phyloP scores from a whole-genome alignment of 495 filamentous ascomycete genomes.

The Jackrogersella minutella region DNA sequence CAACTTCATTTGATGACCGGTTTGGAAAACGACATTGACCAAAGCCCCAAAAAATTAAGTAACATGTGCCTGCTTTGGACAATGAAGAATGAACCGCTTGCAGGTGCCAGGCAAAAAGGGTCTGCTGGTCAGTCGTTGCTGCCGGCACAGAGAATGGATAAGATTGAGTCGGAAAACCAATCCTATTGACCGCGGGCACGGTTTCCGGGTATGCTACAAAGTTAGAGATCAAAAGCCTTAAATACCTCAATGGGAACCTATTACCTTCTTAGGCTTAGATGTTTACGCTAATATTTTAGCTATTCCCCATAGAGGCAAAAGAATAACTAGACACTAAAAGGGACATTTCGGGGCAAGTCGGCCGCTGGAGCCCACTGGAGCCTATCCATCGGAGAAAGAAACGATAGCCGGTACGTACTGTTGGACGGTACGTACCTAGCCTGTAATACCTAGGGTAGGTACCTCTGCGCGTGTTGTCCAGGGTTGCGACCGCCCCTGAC shows the following conservation, averaged over 20 bases:
- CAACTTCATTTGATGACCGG: conserved; percentile 28
- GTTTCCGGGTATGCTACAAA: conserved; percentile 29
- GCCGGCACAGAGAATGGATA: not conserved
- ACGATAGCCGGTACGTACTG: conserved; percentile 27
- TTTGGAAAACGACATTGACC: conserved; percentile 31
- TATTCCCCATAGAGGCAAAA: conserved; percentile 21
- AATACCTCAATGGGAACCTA: conserved; percentile 43
- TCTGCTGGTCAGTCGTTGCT: conserved; percentile 38
- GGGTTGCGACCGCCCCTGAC: conserved; percentile 37
- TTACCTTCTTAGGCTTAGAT: conserved; percentile 33
- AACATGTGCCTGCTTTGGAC: conserved; percentile 35
- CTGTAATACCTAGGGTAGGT: conserved; percentile 16
- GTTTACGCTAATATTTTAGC: conserved; percentile 9
- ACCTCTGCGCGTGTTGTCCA: conserved; percentile 42
- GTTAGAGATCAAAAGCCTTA: conserved; percentile 27
- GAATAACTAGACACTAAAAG: conserved; percentile 17
- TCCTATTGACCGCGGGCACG: conserved; percentile 44
- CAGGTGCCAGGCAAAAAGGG: conserved; percentile 34
- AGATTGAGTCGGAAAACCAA: conserved; percentile 42
- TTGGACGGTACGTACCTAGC: conserved; percentile 19
- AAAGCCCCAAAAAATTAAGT: conserved; percentile 23
- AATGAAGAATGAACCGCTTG: conserved; percentile 38
- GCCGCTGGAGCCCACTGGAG: conserved; percentile 26
- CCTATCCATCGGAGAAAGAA: conserved; percentile 34
- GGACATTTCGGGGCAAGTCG: conserved; percentile 41